Base-by-base conservation (phyloP, 768 basidiomycete species). In the Leccinum pellstonianum region DNA sequence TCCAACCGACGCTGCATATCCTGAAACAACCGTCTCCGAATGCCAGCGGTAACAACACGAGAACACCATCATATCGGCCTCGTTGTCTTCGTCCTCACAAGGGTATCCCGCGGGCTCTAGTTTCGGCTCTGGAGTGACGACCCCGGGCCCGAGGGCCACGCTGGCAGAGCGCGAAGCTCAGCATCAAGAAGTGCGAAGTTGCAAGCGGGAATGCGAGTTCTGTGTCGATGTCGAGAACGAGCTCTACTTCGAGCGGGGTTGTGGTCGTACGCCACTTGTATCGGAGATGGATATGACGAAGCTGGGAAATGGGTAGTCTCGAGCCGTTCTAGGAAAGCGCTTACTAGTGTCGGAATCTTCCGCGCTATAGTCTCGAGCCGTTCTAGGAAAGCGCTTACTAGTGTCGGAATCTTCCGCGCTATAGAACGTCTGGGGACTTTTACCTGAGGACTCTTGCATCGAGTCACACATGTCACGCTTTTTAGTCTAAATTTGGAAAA, bases 141-240 rank as follows among this genome's bases (percentile, higher is more conserved):
- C 68, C 12, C 61, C 68, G 0, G 60, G 65, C 15, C 63, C 68
- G 23, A 60, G 76, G 46, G 66, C 70, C 11, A 61, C 77, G 9
- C 75, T 88, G 3, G 80, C 84, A 35, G 86, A 89, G 57, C 82
- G 89, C 46, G 89, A 90, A 68, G 86, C 83, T 17, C 80, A 85
- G 56, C 91, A 92, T 70, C 81, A 86, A 57, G 87, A 84, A 19
- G 89, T 90, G 3, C 76, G 90, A 27, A 83, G 87, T 56, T 80
- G 90, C 21, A 91, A 25, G 21, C 6, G 43, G n/a, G 33, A 46
- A 58, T 47, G 25, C 7, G 27, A 33, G 58, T 10, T 38, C 49
- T 92, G 52, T 47, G n/a, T 41, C 51, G 43, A 19, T 41, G 21
- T 61, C 21, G 21, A 21, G 21, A 21, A 21, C 21, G 21, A 21